Base-by-base conservation (phyloP, 2,329 filamentous ascomycete genomes). In the Graphilbum ipis-grandicollis region DNA sequence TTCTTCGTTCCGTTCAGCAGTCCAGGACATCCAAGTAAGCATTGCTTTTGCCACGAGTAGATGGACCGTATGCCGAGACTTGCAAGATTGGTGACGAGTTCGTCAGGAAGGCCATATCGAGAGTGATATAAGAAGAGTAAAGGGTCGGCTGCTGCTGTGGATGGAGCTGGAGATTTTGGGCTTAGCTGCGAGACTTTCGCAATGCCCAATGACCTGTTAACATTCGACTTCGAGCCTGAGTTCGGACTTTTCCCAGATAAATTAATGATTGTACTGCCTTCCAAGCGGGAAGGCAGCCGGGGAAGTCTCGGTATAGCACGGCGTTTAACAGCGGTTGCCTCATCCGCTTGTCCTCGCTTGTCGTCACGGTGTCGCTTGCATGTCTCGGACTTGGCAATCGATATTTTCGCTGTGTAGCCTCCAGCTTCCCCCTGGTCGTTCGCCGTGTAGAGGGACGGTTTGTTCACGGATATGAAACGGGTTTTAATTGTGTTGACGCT, bases 21-120 rank as follows among this genome's bases (percentile, higher is more conserved):
- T 25, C 33, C 76, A 4, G 70, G 71, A 0, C 73, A 72, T 0
- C 74, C 72, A 37, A 78, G 60, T 8, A 86, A 61, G 48, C 80
- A 86, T 39, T 75, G 72, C 35, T 78, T 78, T 53, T 85, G 80
- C 80, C 80, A 86, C 2, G 77, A 75, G 47, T 85, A 85, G 41
- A 85, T 85, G 44, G 66, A 68, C 30, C 62, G 67, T 39, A 86
- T 78, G n/a, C 79, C 79, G 29, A 80, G 59, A 0, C 59, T 56
- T 34, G 62, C 63, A 48, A 85, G 68, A 47, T 84, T 85, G 15
- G 61, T 54, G 3, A 80, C 68, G 29, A 85, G 56, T 19, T 60
- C 54, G 0, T 55, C 44, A 3, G 77, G 73, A 13, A 86, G 59
- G 9, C 59, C 68, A 56, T 84, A 86, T 29, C 57, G 58, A 1